phyloP scores from a whole-genome alignment of 1,139 yeast species.

The Lodderomyces orthopsilosis region DNA sequence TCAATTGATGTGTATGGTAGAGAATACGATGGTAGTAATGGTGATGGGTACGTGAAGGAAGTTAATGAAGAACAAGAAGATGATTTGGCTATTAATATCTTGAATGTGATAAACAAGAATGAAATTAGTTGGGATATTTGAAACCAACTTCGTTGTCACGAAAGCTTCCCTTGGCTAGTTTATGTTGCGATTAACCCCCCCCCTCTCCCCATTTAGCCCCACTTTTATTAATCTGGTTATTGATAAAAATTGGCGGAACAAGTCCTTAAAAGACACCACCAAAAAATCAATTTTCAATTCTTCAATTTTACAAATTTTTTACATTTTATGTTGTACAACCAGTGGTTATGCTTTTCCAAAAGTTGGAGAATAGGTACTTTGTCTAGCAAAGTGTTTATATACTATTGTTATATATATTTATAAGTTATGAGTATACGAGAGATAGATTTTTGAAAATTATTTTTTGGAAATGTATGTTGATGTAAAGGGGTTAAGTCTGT shows the following conservation, averaged over 20 bases:
- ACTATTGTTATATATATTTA: not conserved
- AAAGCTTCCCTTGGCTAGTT: not conserved
- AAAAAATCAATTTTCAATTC: too few relatives aligned
- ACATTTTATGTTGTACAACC: too few relatives aligned
- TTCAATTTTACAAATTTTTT: too few relatives aligned
- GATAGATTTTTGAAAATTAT: not conserved
- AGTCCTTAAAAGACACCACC: too few relatives aligned
- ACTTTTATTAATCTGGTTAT: slow-evolving; percentile 1
- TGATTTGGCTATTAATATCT: slow-evolving; percentile 4
- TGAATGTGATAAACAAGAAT: not conserved
- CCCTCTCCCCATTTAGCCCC: too few relatives aligned
- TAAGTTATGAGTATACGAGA: not conserved
- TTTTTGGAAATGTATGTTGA: not conserved
- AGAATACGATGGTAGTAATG: not conserved
- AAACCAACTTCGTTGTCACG: too few relatives aligned
- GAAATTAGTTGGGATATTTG: slow-evolving; percentile 4
- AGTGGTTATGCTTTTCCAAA: too few relatives aligned
- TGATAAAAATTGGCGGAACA: too few relatives aligned
- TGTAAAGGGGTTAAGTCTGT: too few relatives aligned
- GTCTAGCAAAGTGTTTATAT: too few relatives aligned
- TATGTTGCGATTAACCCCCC: too few relatives aligned
- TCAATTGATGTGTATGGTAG: not conserved
- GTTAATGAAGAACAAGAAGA: not conserved
- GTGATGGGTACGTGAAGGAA: not conserved
- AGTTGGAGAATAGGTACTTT: too few relatives aligned